Percentiles rank a stretch among this genome's conserved stretches.
Conservation (phyloP, 768 basidiomycete genomes). For the Pleurotus platypus region DNA sequence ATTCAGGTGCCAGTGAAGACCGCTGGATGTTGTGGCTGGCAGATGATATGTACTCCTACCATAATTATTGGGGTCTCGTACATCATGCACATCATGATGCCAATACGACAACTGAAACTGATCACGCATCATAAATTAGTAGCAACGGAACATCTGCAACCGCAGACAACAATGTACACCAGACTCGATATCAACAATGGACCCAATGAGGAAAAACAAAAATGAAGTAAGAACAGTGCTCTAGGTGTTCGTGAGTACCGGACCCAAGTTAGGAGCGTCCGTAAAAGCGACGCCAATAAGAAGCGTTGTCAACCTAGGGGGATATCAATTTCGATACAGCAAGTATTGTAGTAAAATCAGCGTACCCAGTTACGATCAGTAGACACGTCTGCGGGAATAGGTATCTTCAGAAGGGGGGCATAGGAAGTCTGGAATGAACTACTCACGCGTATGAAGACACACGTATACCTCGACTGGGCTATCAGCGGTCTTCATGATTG, state of each 20-base stretch:
- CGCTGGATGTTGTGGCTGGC: too few relatives aligned
- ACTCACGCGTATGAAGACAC: background rate
- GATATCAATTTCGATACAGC: background rate
- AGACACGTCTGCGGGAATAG: background rate
- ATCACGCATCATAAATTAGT: background rate
- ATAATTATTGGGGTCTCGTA: too few relatives aligned
- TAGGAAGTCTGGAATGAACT: background rate
- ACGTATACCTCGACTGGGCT: background rate
- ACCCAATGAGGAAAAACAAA: background rate
- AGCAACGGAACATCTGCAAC: background rate
- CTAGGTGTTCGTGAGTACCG: background rate
- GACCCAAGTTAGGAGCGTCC: background rate
- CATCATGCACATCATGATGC: too few relatives aligned
- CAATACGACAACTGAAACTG: too few relatives aligned
- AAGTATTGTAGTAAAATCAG: background rate
- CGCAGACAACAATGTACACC: background rate
- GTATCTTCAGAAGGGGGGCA: background rate
- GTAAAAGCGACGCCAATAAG: background rate
- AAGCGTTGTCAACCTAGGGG: background rate
- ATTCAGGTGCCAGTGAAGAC: too few relatives aligned
- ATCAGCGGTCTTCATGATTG: background rate
- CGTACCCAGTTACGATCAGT: background rate
- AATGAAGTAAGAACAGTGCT: background rate
- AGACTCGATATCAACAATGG: background rate
- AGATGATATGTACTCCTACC: too few relatives aligned